Evolutionary conservation across 345 rosid species (phyloP), one percentile per base, ranked within the genome.

Genomic region (Moringa oleifera): DNA sequence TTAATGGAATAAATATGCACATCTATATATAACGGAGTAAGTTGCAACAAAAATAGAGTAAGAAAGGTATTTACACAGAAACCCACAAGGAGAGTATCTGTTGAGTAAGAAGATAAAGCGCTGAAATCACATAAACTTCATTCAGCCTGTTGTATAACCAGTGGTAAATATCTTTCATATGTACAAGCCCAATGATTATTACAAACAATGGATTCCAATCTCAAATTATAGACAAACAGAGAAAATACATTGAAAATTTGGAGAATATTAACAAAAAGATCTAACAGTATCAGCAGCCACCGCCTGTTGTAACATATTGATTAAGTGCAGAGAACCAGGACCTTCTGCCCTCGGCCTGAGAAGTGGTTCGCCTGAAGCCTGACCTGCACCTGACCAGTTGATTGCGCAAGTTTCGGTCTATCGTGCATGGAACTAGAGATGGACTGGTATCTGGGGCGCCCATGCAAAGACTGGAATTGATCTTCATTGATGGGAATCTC

Each of bases 291-390:
- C 76, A 93, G 82, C 87, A 86, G 15, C 87, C 85, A 58, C 71
- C 77, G 62, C 87, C 82, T 6, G 81, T 77, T 22, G 81, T 70
- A 45, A 82, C 89, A 60, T 83, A 87, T 22, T 90, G 84, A 77
- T 93, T 88, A 64, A 88, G 68, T 0, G 89, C 79, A 13, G 92
- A 78, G 59, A 93, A 81, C 97, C 96, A 88, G 41, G 95, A 86
- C 60, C 81, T 82, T 65, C 84, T 68, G 7, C 81, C 71, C 64
- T 77, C 90, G 0, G 70, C 52, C 45, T 73, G 75, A 0, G 95
- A 82, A 36, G 76, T 66, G 0, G 90, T 76, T 17, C 78, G 76
- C 61, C 90, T 71, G 36, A 83, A 70, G 57, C 86, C 79, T 2
- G 85, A 73, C 63, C 94, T 73, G 55, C 79, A 84, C 53, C 79